These are phyloP conservation scores for Fraxinus excelsior DNA, from an alignment of 257 asterid genomes.

Conservation along the genomic window DNA sequence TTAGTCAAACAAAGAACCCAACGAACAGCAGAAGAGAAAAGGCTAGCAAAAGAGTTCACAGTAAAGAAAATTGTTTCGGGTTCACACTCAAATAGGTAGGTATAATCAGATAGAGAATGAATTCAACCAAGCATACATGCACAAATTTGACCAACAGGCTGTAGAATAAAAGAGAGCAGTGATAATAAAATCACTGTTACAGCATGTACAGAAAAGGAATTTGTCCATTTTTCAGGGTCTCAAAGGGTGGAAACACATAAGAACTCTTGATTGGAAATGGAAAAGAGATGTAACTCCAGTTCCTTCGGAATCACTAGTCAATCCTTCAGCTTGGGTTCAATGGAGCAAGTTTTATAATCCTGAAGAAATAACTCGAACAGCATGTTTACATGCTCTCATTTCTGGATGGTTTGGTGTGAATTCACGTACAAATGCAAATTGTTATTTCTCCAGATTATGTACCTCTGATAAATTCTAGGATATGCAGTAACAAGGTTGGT, in stretches of 20 bases:
- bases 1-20: neutral
- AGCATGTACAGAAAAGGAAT: no score
- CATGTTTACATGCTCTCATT: neutral
- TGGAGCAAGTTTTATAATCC: neutral
- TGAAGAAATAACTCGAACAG: neutral
- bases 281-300: no score
- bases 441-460: neutral
- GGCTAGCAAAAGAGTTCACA: neutral
- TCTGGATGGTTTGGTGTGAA: neutral
- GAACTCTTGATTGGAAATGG: no score
- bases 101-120: neutral
- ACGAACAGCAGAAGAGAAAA: neutral
- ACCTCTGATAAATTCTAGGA: neutral
- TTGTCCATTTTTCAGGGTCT: no score
- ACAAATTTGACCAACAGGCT: neutral
- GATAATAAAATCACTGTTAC: neutral
- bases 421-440: neutral
- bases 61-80: neutral
- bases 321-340: neutral
- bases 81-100: neutral
- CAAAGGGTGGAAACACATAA: no score
- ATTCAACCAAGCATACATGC: neutral
- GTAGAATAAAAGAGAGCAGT: neutral
- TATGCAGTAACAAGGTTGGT: neutral
- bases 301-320: no score